Evolutionary conservation across 805 yeast genomes (phyloP), one percentile per base, ranked within the genome.

Genomic region (Vanderwaltozyma polyspora): DNA sequence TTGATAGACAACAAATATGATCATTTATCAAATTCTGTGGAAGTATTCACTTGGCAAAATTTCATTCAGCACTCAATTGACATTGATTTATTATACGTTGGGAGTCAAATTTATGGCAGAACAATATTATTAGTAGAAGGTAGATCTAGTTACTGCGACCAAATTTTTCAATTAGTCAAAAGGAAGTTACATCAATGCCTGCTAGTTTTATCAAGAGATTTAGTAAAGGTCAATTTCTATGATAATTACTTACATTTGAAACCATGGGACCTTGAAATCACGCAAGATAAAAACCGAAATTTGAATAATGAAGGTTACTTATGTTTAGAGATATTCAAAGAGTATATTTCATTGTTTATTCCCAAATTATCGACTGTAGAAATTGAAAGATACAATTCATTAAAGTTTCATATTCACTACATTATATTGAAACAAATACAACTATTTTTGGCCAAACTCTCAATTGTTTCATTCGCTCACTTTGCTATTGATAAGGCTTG

Each of bases 171-270:
- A 11, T 25, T 45, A n/a, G 23, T 46, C n/a, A 45, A 37, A 30
- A 35, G 44, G 30, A 39, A 42, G 25, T 17, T 44, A n/a, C 43
- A 42, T 13, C 51, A 46, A 28, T 46, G 44, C 23, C 30, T 52
- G 17, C 19, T 41, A 9, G 21, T 29, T 6, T 24, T 40, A 19
- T 25, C 40, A 11, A 39, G 33, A 23, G 42, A 40, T 25, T 22
- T 44, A 35, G 19, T 38, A 13, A 36, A 25, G 23, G 37, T 37
- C 5, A 27, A 33, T 11, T 41, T 38, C 37, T 39, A 36, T 29
- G 18, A 31, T 16, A 17, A 24, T 19, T 25, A 24, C 19, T 12
- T 14, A 18, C 17, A 8, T 17, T 19, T 28, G 29, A 16, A 15
- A 17, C 4, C 15, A 27, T 8, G 11, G 5, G 12, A 16, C 7